phyloP scores from a whole-genome alignment of 129 eudicot genomes.

The Heracleum sosnowskyi region DNA sequence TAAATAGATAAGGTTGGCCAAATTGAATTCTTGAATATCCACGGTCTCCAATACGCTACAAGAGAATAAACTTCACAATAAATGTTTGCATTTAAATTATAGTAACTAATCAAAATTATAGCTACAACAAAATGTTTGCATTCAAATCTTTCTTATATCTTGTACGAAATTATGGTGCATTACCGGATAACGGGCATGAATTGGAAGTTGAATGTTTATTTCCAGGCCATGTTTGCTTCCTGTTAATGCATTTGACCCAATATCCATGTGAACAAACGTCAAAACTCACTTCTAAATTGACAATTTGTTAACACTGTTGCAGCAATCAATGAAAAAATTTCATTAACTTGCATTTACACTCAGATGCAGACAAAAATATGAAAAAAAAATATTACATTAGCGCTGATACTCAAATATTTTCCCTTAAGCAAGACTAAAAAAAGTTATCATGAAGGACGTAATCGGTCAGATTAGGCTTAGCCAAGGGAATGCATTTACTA shows the following conservation, averaged over 20 bases:
- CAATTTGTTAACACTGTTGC: too few relatives aligned
- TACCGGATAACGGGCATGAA: slow-evolving; percentile 85
- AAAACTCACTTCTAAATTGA: too few relatives aligned
- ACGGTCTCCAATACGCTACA: slow-evolving; percentile 61
- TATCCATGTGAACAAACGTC: slow-evolving; percentile 61
- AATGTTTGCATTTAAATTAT: background rate
- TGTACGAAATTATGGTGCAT: slow-evolving; percentile 6
- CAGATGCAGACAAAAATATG: too few relatives aligned
- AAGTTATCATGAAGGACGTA: too few relatives aligned
- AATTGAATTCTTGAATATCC: slow-evolving; percentile 55
- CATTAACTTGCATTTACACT: too few relatives aligned
- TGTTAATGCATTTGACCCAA: slow-evolving; percentile 19
- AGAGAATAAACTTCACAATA: slow-evolving; percentile 1
- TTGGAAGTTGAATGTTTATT: slow-evolving; percentile 46
- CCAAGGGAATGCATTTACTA: too few relatives aligned
- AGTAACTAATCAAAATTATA: background rate
- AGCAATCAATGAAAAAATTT: too few relatives aligned
- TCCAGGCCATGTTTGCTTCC: slow-evolving; percentile 33
- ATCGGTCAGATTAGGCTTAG: too few relatives aligned
- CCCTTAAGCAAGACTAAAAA: too few relatives aligned
- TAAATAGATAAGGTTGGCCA: slow-evolving; percentile 51
- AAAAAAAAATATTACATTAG: too few relatives aligned
- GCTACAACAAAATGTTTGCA: background rate
- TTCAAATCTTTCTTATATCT: background rate
- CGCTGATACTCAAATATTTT: too few relatives aligned